Percentiles rank a stretch among this genome's conserved stretches.
Evolutionary conservation across 257 asterid species (phyloP).

Genomic region (Nicotiana sylvestris): DNA sequence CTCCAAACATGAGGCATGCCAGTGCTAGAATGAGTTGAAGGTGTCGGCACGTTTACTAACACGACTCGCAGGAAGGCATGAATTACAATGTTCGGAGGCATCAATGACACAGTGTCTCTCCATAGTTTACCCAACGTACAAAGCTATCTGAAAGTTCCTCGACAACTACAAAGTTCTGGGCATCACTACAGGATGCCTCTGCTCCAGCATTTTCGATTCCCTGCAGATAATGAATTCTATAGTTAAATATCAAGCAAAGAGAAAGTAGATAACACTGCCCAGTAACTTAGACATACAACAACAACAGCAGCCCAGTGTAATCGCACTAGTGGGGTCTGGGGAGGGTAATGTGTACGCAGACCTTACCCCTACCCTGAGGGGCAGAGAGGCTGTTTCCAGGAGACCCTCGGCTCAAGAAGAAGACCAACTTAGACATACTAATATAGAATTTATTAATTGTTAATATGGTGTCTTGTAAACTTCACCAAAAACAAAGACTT

Average conservation of each 20-base stretch:
- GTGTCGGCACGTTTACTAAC: conserved; percentile 12
- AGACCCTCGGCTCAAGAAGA: too few relatives aligned
- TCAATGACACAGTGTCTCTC: conserved; percentile 76
- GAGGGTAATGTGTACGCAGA: too few relatives aligned
- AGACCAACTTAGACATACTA: not conserved
- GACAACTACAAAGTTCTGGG: conserved; percentile 43
- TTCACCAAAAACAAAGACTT: not conserved
- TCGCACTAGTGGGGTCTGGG: too few relatives aligned
- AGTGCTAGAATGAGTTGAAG: conserved; percentile 6
- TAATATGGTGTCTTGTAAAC: not conserved
- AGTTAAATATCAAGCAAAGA: not conserved
- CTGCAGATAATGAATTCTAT: conserved; percentile 29
- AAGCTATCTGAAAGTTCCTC: conserved; percentile 88
- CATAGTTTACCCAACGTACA: conserved; percentile 70
- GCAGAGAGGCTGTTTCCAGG: too few relatives aligned
- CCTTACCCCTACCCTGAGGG: too few relatives aligned
- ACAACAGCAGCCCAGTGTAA: too few relatives aligned
- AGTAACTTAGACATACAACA: not conserved
- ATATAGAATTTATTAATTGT: not conserved
- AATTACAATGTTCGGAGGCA: conserved; percentile 6
- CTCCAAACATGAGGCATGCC: conserved; percentile 10
- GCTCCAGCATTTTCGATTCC: conserved; percentile 47
- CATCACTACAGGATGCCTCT: conserved; percentile 39
- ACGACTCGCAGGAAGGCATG: conserved; percentile 16
- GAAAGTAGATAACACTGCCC: not conserved